These are phyloP conservation scores for Globisporangium camurandrum DNA, from an alignment of 352 stramenopile species.

Conservation along the genomic window DNA sequence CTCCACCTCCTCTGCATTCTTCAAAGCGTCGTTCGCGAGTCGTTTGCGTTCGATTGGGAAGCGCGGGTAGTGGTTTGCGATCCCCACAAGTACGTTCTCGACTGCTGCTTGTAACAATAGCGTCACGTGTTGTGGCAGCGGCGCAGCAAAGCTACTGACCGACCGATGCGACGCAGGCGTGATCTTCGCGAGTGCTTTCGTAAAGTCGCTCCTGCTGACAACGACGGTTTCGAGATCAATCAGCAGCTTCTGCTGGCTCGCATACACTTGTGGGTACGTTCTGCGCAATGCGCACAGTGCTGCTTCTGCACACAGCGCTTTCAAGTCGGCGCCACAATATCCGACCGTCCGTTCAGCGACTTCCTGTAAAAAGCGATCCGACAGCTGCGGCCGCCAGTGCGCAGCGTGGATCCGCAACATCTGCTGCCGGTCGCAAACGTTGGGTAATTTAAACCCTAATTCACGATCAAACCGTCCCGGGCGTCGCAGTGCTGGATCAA, in stretches of 20 bases:
- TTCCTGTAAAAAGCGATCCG: conserved; percentile 50
- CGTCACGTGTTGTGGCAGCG: conserved; percentile 55
- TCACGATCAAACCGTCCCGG: conserved; percentile 92
- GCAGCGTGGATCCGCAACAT: conserved; percentile 88
- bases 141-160: conserved; percentile 62
- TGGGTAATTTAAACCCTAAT: conserved; percentile 86
- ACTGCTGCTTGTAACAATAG: conserved; percentile 35
- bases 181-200: conserved; percentile 71
- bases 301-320: conserved; percentile 86
- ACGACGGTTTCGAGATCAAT: conserved; percentile 69
- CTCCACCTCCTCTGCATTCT: conserved; percentile 6
- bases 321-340: conserved; percentile 90
- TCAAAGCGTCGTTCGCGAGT: conserved; percentile 30
- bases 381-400: conserved; percentile 76
- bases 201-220: conserved; percentile 67
- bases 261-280: conserved; percentile 85
- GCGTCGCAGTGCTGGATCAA: conserved; percentile 93
- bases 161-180: conserved; percentile 68
- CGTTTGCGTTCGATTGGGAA: conserved; percentile 46
- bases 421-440: conserved; percentile 63
- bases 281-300: conserved; percentile 83
- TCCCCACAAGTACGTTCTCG: conserved; percentile 26
- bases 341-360: conserved; percentile 80
- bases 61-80: conserved; percentile 50
- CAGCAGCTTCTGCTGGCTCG: conserved; percentile 64